phyloP scores from a whole-genome alignment of 2,329 filamentous ascomycete species.

The Colletotrichum scovillei region DNA sequence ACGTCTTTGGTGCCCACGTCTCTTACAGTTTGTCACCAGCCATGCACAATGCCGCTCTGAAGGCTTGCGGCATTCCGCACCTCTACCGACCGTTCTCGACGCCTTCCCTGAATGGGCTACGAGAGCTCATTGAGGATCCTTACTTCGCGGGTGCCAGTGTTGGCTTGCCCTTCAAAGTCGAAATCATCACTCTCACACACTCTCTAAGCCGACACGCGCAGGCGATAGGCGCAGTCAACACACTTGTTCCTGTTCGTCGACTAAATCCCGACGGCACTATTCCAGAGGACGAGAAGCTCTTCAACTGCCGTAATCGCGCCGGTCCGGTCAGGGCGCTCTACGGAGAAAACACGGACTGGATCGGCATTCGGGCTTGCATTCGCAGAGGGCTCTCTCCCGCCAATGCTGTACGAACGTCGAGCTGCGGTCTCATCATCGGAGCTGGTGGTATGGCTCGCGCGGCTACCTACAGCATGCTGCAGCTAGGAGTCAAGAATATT shows the following conservation, averaged over 20 bases:
- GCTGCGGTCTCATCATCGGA: constrained; percentile 70
- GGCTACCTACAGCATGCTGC: constrained; percentile 81
- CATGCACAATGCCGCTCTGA: constrained; percentile 80
- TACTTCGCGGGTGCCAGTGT: constrained; percentile 79
- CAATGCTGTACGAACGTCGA: constrained; percentile 68
- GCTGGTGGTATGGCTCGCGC: constrained; percentile 83
- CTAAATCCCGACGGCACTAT: constrained; percentile 67
- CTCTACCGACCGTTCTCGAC: constrained; percentile 74
- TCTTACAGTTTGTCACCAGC: constrained; percentile 80
- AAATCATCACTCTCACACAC: constrained; percentile 75
- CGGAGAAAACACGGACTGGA: constrained; percentile 86
- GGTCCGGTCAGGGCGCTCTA: constrained; percentile 77
- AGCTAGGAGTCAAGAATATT: constrained; percentile 80
- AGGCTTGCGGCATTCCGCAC: constrained; percentile 76
- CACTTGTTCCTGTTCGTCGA: constrained; percentile 76
- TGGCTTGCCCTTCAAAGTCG: constrained; percentile 80
- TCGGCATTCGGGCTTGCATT: constrained; percentile 80
- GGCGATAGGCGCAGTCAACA: constrained; percentile 82
- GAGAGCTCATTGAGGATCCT: constrained; percentile 71
- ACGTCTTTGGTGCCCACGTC: constrained; percentile 79
- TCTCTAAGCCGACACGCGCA: constrained; percentile 78
- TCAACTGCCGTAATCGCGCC: constrained; percentile 68
- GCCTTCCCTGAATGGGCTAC: constrained; percentile 70
- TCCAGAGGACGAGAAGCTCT: constrained; percentile 64
- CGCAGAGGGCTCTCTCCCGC: constrained; percentile 78